Conservation (phyloP, 192 early-diverging fungal species). For the Gamsiella multidivaricata region DNA sequence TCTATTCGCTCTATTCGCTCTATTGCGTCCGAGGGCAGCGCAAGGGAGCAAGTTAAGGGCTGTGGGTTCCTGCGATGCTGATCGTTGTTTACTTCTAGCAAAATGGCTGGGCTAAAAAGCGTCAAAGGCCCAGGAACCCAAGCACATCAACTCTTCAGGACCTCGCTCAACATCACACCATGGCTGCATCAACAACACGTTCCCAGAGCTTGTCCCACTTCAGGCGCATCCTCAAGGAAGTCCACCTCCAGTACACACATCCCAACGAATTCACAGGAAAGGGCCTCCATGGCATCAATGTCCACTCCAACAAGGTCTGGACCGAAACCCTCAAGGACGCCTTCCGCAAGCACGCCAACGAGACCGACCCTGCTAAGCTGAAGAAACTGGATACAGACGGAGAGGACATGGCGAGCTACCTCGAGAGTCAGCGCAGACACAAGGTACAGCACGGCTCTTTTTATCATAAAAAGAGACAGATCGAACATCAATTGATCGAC, state of each 20-base stretch:
- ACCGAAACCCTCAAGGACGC: conserved; percentile 42
- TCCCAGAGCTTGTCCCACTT: conserved; percentile 42
- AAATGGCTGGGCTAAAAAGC: too few species aligned
- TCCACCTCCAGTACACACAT: conserved; percentile 48
- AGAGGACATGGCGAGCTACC: conserved; percentile 34
- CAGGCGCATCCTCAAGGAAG: conserved; percentile 42
- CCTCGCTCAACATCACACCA: too few species aligned
- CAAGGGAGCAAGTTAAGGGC: too few species aligned
- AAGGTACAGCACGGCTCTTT: conserved; percentile 15
- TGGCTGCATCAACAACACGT: conserved; percentile 26
- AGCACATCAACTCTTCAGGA: too few species aligned
- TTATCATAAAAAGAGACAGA: background rate
- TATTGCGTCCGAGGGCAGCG: too few species aligned
- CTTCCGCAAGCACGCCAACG: conserved; percentile 36
- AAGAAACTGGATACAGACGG: conserved; percentile 38
- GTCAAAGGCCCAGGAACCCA: too few species aligned
- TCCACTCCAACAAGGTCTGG: conserved; percentile 49
- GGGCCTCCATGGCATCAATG: conserved; percentile 40
- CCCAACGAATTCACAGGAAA: conserved; percentile 42
- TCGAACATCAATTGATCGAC: background rate
- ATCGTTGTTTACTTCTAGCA: too few species aligned
- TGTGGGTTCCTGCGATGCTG: too few species aligned
- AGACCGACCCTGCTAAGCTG: conserved; percentile 34
- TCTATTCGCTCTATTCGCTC: too few species aligned
- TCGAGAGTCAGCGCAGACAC: conserved; percentile 45